Evolutionary conservation across 2,329 filamentous ascomycete species (phyloP).

Genomic region (Zarea fungicola): DNA sequence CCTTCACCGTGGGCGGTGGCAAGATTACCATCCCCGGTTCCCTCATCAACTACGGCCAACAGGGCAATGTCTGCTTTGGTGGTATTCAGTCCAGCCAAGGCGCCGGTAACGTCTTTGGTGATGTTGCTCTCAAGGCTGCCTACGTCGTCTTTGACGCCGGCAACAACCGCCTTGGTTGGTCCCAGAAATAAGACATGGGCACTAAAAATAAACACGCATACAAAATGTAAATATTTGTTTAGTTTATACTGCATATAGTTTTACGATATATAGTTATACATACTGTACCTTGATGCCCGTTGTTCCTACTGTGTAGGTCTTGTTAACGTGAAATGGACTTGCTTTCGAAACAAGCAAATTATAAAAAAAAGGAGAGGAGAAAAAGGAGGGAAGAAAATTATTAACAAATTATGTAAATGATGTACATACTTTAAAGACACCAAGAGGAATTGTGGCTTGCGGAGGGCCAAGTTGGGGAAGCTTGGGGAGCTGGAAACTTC

Average conservation of each 20-base stretch:
- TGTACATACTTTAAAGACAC: no score
- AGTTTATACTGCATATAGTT: no score
- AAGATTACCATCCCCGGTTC: slow-evolving; percentile 51
- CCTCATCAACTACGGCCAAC: slow-evolving; percentile 49
- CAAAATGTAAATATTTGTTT: no score
- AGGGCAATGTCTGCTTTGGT: slow-evolving; percentile 55
- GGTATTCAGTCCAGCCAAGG: slow-evolving; percentile 55
- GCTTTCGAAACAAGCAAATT: no score
- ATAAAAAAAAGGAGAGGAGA: background rate
- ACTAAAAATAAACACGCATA: no score
- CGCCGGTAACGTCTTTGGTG: slow-evolving; percentile 53
- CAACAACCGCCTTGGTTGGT: slow-evolving; percentile 42
- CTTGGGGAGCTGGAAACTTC: background rate
- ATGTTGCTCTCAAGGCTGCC: slow-evolving; percentile 57
- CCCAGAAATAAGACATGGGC: slow-evolving; percentile 13
- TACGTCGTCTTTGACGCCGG: slow-evolving; percentile 54
- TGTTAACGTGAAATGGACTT: no score
- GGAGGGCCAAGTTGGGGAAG: background rate
- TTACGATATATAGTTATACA: no score
- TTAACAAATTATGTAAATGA: no score
- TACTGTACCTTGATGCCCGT: no score
- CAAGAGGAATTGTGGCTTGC: background rate
- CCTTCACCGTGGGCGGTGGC: slow-evolving; percentile 51
- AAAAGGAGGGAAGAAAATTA: background rate
- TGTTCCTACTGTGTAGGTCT: no score